phyloP scores from a whole-genome alignment of 192 early-diverging fungal species.

The Chytriomyces sp. region DNA sequence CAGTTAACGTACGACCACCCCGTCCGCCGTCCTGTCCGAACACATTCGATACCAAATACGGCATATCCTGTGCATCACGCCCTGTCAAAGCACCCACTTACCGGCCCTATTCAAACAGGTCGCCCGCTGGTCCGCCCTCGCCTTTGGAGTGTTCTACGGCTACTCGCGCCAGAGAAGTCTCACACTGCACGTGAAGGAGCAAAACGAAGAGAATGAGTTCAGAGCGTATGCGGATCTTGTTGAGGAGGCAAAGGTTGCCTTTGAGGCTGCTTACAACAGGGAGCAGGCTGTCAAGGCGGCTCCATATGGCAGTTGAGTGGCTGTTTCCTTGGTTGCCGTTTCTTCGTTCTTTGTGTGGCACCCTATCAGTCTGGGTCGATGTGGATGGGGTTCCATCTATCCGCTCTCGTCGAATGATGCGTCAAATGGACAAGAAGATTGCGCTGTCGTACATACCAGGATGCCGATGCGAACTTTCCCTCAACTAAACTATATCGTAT shows the following conservation, averaged over 20 bases:
- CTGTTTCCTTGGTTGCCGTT: too few species aligned
- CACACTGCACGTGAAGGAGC: constrained; percentile 48
- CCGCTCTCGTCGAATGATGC: too few species aligned
- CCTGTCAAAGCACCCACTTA: background rate
- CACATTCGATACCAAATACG: background rate
- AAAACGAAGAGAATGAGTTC: constrained; percentile 40
- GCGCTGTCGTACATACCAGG: background rate
- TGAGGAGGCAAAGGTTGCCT: constrained; percentile 61
- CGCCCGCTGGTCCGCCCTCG: constrained; percentile 54
- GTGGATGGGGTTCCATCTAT: too few species aligned
- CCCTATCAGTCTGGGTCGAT: too few species aligned
- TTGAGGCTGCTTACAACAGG: constrained; percentile 54
- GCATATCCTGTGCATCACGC: background rate
- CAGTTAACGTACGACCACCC: constrained; percentile 51
- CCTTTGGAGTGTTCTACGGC: constrained; percentile 55
- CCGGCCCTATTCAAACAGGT: constrained; percentile 37
- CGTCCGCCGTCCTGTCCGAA: background rate
- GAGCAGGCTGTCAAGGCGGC: constrained; percentile 50
- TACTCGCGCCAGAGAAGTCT: constrained; percentile 48
- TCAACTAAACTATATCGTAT: background rate
- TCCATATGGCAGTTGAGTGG: constrained; percentile 48
- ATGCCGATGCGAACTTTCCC: background rate
- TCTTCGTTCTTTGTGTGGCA: too few species aligned
- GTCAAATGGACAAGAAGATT: background rate
- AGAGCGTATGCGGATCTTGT: constrained; percentile 50